These are phyloP conservation scores for Austroboletus novae-zelandiae DNA, from an alignment of 1,284 basidiomycete species.

Conservation along the genomic window DNA sequence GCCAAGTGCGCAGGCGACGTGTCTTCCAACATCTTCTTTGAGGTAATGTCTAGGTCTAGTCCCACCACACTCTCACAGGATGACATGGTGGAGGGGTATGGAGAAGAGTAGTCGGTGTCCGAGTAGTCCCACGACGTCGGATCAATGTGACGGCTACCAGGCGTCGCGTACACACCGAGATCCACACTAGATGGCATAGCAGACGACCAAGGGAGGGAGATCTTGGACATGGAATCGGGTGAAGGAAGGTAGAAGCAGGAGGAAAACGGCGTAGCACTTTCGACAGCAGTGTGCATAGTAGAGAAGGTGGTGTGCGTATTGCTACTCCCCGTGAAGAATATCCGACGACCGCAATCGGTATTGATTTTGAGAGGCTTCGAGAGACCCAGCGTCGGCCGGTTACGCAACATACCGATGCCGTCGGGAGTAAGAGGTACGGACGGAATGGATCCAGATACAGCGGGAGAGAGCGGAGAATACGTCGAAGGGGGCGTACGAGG, in stretches of 20 bases:
- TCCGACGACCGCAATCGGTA: conserved; percentile 50
- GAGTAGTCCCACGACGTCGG: conserved; percentile 32
- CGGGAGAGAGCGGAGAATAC: conserved; percentile 39
- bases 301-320: conserved; percentile 52
- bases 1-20: conserved; percentile 32
- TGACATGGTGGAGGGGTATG: conserved; percentile 32
- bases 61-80: conserved; percentile 35
- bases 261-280: conserved; percentile 50
- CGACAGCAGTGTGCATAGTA: conserved; percentile 73
- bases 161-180: conserved; percentile 39
- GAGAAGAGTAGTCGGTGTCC: conserved; percentile 32
- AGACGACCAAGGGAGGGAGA: conserved; percentile 34
- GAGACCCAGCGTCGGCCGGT: conserved; percentile 34
- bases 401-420: conserved; percentile 39
- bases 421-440: conserved; percentile 54
- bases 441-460: conserved; percentile 38
- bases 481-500: conserved; percentile 36
- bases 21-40: conserved; percentile 32
- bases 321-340: conserved; percentile 52
- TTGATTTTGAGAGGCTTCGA: conserved; percentile 57
- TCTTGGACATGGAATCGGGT: conserved; percentile 41
- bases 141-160: conserved; percentile 30
- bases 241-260: conserved; percentile 53
- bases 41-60: conserved; percentile 32
- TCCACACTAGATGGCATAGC: conserved; percentile 42